Evolutionary conservation across 192 early-diverging fungal species (phyloP), one percentile per base, ranked within the genome.

Genomic region (Phycomyces blakesleeanus): DNA sequence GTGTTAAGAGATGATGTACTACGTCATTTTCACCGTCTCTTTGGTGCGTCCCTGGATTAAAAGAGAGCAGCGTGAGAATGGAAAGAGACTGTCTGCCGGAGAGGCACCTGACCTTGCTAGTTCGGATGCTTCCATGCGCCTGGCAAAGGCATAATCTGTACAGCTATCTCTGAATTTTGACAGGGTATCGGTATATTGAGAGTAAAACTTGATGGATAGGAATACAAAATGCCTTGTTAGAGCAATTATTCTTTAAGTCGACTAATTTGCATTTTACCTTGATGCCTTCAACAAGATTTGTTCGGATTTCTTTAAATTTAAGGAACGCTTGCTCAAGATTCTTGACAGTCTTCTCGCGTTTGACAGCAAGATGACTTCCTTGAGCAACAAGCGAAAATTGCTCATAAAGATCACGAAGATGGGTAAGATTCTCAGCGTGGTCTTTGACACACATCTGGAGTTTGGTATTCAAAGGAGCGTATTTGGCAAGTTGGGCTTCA

Each of bases 281-380:
- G 21, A 82, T 73, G 7, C 93, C 93, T 68, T 95, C 92, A 29
- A 84, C 77, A 29, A 96, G 64, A 59, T 93, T 94, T 14, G 75
- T 78, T 15, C 83, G 79, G 7, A 92, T 88, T 39, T 92, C 88
- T 52, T 81, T 81, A 66, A 88, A 96, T 49, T 82, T 79, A 70
- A 87, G 79, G 61, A 87, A 91, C 12, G 84, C 92, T 4, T 72
- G 75, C 51, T 93, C 91, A 59, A 94, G 71, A 57, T 88, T 91
- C 42, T 81, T 81, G 21, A 94, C 65, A 1, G 88, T 87, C 59
- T 85, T 79, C 61, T 92, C 90, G 2, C 93, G 75, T 52, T 87
- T 81, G 29, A 78, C 75, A 60, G 91, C 71, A 57, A 83, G 55
- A 11, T 73, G 64, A 37, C 83, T 81, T 24, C 69, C 87, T 54